phyloP scores from a whole-genome alignment of 2,329 filamentous ascomycete genomes.

The Colletotrichum sp. region DNA sequence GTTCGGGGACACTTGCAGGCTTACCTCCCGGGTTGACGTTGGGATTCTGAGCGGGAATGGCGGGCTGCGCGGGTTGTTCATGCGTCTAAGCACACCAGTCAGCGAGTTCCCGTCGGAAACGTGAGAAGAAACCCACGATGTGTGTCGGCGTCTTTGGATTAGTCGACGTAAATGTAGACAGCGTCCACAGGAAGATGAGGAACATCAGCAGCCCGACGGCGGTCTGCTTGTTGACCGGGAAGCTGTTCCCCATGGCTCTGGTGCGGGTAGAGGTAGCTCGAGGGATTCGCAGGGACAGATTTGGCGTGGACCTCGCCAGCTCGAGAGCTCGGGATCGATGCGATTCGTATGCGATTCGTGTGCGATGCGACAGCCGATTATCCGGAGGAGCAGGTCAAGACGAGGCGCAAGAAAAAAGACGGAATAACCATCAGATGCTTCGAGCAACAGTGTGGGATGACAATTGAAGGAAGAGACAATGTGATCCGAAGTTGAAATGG shows the following conservation, averaged over 20 bases:
- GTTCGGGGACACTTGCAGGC: neutral
- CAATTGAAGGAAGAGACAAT: neutral
- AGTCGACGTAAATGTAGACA: conserved; percentile 4
- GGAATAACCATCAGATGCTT: neutral
- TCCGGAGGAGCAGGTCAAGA: neutral
- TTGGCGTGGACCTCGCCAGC: neutral
- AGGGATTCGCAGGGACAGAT: neutral
- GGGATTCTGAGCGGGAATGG: neutral
- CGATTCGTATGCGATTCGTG: neutral
- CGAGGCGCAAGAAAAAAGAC: neutral
- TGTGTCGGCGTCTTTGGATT: neutral
- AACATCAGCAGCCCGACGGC: neutral
- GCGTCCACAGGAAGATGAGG: conserved; percentile 12
- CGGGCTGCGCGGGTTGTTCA: neutral
- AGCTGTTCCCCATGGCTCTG: neutral
- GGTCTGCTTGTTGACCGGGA: conserved; percentile 12
- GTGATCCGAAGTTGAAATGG: neutral
- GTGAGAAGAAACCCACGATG: neutral
- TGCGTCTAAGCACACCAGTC: neutral
- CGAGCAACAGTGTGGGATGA: neutral
- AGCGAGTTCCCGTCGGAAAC: neutral
- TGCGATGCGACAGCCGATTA: neutral
- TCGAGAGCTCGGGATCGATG: neutral
- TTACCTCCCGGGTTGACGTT: neutral
- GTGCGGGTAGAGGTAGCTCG: neutral